Evolutionary conservation across 2,329 filamentous ascomycete genomes (phyloP).

Genomic region (Xylaria sp.): DNA sequence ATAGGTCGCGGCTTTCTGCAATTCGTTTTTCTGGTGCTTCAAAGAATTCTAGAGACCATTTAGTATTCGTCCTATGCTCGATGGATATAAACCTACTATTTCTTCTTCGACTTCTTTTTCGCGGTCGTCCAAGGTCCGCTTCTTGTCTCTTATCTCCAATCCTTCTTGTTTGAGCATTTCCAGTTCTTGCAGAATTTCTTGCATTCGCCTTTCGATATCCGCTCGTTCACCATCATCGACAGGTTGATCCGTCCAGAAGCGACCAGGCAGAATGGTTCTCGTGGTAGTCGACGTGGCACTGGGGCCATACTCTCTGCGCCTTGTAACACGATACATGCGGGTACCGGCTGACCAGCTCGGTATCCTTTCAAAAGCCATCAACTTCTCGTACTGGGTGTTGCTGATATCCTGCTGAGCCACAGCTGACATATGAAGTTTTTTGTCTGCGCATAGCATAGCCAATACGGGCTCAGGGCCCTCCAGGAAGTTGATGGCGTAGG

Average conservation of each 20-base stretch:
- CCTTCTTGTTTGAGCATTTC: slow-evolving; percentile 44
- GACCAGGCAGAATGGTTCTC: slow-evolving; percentile 63
- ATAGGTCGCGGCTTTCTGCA: slow-evolving; percentile 69
- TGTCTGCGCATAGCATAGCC: slow-evolving; percentile 83
- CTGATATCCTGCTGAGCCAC: slow-evolving; percentile 67
- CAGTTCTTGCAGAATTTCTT: slow-evolving; percentile 48
- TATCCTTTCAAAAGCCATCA: slow-evolving; percentile 65
- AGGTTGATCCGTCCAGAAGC: slow-evolving; percentile 77
- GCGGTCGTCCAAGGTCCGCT: slow-evolving; percentile 46
- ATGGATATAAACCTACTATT: slow-evolving; percentile 46
- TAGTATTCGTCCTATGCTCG: slow-evolving; percentile 10
- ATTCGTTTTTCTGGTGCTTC: slow-evolving; percentile 66
- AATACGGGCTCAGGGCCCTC: slow-evolving; percentile 83
- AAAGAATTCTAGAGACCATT: slow-evolving; percentile 51
- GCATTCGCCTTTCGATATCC: slow-evolving; percentile 61
- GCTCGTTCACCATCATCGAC: slow-evolving; percentile 70
- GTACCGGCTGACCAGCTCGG: slow-evolving; percentile 72
- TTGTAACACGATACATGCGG: slow-evolving; percentile 67
- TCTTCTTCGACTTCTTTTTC: slow-evolving; percentile 51
- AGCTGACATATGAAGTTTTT: slow-evolving; percentile 70
- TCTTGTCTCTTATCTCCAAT: slow-evolving; percentile 46
- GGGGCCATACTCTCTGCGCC: slow-evolving; percentile 81
- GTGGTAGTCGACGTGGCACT: slow-evolving; percentile 73
- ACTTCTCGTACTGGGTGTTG: slow-evolving; percentile 69
- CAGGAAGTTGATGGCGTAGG: slow-evolving; percentile 79